Conservation (phyloP, 2,329 filamentous ascomycete genomes). For the Dissoconium aciculare region DNA sequence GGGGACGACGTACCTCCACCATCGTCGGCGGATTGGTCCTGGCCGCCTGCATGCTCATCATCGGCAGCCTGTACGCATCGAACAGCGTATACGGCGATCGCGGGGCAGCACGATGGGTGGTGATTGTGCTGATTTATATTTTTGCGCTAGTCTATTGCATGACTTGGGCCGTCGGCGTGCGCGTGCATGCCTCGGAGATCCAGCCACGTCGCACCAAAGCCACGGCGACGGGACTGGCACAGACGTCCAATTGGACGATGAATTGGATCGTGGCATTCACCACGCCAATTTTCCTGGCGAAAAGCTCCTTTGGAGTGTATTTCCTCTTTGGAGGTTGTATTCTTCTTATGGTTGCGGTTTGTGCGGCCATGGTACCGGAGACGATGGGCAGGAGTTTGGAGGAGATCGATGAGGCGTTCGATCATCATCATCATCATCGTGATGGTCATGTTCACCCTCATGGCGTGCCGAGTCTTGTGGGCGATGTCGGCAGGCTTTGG, state of each 20-base stretch:
- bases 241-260: neutral
- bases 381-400: constrained; percentile 6
- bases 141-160: constrained; percentile 33
- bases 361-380: constrained; percentile 6
- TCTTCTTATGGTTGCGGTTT: constrained; percentile 6
- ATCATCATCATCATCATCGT: too few relatives aligned
- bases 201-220: neutral
- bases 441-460: too few relatives aligned
- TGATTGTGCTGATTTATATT: constrained; percentile 36
- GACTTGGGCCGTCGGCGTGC: constrained; percentile 40
- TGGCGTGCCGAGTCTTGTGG: too few relatives aligned
- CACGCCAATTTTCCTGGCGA: constrained; percentile 1
- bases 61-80: constrained; percentile 10
- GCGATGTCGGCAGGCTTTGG: too few relatives aligned
- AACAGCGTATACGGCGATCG: constrained; percentile 26
- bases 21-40: neutral
- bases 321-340: constrained; percentile 12
- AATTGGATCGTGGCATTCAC: constrained; percentile 2
- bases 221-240: constrained; percentile 29
- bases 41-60: constrained; percentile 22
- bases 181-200: constrained; percentile 13
- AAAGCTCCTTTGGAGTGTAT: neutral
- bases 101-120: constrained; percentile 32
- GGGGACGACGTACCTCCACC: constrained; percentile 30
- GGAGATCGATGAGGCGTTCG: constrained; percentile 7